These are phyloP conservation scores for Microbotryum scabiosae DNA, from an alignment of 1,284 basidiomycete species.

Conservation along the genomic window DNA sequence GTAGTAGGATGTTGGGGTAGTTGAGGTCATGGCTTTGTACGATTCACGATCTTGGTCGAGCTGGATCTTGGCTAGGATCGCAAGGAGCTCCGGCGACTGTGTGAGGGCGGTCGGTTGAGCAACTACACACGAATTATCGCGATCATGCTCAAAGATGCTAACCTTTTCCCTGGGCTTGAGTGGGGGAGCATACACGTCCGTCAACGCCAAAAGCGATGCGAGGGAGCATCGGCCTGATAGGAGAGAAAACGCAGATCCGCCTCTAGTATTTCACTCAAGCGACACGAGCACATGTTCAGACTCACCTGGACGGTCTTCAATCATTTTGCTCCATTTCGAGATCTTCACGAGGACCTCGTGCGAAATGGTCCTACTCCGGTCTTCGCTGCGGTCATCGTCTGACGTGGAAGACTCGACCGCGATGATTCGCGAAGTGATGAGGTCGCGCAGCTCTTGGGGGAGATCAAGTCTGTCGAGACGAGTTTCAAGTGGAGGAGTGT, in stretches of 20 bases:
- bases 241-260: not conserved
- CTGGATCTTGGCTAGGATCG: constrained; percentile 30
- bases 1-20: not conserved
- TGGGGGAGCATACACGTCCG: constrained; percentile 18
- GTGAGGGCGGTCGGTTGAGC: no score
- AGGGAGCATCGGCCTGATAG: constrained; percentile 10
- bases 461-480: constrained; percentile 3
- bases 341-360: constrained; percentile 11
- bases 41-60: constrained; percentile 23
- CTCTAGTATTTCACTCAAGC: not conserved
- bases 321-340: constrained; percentile 1
- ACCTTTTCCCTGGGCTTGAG: constrained; percentile 19
- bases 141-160: not conserved
- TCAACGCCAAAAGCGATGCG: constrained; percentile 12
- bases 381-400: no score
- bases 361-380: not conserved
- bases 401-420: no score
- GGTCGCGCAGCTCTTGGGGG: constrained; percentile 6
- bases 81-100: constrained; percentile 31
- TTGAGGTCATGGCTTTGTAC: constrained; percentile 27
- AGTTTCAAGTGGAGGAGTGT: not conserved
- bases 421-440: not conserved
- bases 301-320: not conserved
- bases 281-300: not conserved
- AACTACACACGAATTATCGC: not conserved